These are phyloP conservation scores for Fusarium zealandicum DNA, from an alignment of 2,329 filamentous ascomycete species.

Conservation along the genomic window DNA sequence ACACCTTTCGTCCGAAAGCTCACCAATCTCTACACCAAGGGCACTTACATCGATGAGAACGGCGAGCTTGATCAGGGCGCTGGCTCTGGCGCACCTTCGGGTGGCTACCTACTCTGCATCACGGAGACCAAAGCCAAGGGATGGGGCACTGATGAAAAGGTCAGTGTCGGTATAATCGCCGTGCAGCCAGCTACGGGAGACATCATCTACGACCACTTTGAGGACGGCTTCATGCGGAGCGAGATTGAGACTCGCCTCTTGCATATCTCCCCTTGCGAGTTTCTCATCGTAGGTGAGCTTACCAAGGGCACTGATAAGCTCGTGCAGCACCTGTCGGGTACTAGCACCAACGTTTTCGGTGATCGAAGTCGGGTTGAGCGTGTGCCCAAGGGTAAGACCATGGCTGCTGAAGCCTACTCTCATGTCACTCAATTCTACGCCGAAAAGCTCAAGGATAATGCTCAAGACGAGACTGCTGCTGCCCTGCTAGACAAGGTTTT, in stretches of 20 bases:
- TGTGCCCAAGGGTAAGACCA: slow-evolving; percentile 77
- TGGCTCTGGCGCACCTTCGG: slow-evolving; percentile 59
- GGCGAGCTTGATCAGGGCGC: slow-evolving; percentile 72
- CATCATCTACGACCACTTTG: slow-evolving; percentile 93
- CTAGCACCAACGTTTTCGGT: slow-evolving; percentile 89
- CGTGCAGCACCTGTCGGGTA: slow-evolving; percentile 86
- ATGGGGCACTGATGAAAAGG: slow-evolving; percentile 88
- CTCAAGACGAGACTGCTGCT: slow-evolving; percentile 63
- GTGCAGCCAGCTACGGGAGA: slow-evolving; percentile 96
- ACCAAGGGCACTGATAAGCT: slow-evolving; percentile 93
- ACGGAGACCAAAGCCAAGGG: slow-evolving; percentile 84
- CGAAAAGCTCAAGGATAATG: slow-evolving; percentile 73
- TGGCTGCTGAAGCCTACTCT: slow-evolving; percentile 83
- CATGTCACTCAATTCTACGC: slow-evolving; percentile 95
- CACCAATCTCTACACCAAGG: slow-evolving; percentile 97
- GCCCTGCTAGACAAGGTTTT: slow-evolving; percentile 85
- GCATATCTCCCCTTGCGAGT: slow-evolving; percentile 95
- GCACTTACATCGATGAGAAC: slow-evolving; percentile 93
- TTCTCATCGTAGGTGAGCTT: slow-evolving; percentile 89
- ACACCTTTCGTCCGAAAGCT: slow-evolving; percentile 90
- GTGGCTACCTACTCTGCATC: slow-evolving; percentile 93
- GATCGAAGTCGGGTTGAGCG: slow-evolving; percentile 88
- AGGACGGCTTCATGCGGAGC: slow-evolving; percentile 96
- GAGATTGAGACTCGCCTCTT: slow-evolving; percentile 95
- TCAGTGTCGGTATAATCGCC: slow-evolving; percentile 88